A percentile compares a stretch with the other conserved stretches of the same genome.
These are phyloP conservation scores for Mortierella alpina DNA, from an alignment of 192 early-diverging fungal species.

Conservation along the genomic window DNA sequence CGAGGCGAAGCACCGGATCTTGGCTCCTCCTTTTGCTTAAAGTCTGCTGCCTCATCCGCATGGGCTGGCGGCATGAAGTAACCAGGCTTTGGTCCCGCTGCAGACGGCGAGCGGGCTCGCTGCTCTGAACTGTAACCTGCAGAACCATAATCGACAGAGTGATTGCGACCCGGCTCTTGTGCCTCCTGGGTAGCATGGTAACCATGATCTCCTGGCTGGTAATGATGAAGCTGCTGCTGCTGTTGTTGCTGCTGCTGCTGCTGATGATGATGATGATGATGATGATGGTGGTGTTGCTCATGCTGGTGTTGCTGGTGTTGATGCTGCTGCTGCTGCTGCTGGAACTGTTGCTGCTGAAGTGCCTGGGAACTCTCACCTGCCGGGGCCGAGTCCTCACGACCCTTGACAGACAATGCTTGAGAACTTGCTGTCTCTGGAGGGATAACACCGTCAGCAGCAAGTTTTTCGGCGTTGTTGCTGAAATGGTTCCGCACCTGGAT, in stretches of 20 bases:
- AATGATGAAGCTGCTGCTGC: not conserved
- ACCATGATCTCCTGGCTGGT: too few species aligned
- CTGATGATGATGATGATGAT: too few species aligned
- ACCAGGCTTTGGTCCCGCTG: constrained; percentile 16
- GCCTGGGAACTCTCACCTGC: not conserved
- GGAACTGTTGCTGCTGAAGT: not conserved
- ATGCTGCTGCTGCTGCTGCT: too few species aligned
- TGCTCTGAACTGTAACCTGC: not conserved
- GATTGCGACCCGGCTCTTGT: not conserved
- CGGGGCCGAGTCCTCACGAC: not conserved
- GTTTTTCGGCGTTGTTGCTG: constrained; percentile 63
- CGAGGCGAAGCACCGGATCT: constrained; percentile 27
- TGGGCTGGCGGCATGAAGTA: constrained; percentile 22
- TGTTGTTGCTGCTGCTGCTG: not conserved
- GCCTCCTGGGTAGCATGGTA: not conserved
- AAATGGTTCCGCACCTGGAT: constrained; percentile 90
- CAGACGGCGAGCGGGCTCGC: not conserved
- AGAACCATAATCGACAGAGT: not conserved
- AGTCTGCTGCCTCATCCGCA: not conserved
- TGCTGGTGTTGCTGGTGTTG: not conserved
- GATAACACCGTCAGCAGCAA: constrained; percentile 26
- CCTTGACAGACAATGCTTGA: not conserved
- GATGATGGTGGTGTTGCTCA: not conserved
- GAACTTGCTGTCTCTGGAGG: constrained; percentile 1
- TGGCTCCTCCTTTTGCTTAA: not conserved